These are phyloP conservation scores for Lanmaoa rubissima DNA, from an alignment of 768 basidiomycete species.

Conservation along the genomic window DNA sequence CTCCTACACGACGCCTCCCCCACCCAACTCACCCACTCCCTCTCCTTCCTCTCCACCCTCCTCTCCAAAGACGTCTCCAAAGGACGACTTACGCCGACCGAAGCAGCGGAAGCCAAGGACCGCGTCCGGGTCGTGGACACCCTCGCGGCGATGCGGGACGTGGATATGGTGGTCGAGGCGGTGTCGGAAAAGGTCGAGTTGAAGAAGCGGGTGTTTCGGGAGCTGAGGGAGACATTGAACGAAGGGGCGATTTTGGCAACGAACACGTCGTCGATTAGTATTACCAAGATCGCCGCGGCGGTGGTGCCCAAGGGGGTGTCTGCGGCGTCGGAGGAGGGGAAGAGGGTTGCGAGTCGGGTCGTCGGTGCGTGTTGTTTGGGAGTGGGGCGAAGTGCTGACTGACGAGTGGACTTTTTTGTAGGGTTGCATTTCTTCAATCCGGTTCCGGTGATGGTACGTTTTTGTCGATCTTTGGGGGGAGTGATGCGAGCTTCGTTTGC, in stretches of 20 bases:
- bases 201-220: conserved; percentile 75
- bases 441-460: conserved; percentile 87
- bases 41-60: conserved; percentile 74
- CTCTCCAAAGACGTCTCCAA: conserved; percentile 89
- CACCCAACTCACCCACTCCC: conserved; percentile 70
- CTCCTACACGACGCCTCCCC: conserved; percentile 79
- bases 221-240: conserved; percentile 63
- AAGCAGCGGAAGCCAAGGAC: conserved; percentile 71
- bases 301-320: conserved; percentile 59
- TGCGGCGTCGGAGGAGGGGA: conserved; percentile 62
- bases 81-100: conserved; percentile 63
- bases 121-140: conserved; percentile 63
- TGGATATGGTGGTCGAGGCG: conserved; percentile 93
- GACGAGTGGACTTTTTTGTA: conserved; percentile 25
- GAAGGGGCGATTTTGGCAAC: conserved; percentile 81
- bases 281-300: conserved; percentile 89
- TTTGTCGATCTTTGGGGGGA: not conserved
- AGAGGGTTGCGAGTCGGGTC: conserved; percentile 65
- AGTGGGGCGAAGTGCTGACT: not conserved
- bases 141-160: conserved; percentile 65
- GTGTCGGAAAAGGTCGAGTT: conserved; percentile 80
- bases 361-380: conserved; percentile 54
- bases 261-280: conserved; percentile 93
- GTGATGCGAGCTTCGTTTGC: not conserved
- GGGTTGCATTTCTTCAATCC: conserved; percentile 96